Evolutionary conservation across 2,329 filamentous ascomycete species (phyloP), one percentile per base, ranked within the genome.

Genomic region (Colletotrichum tropicale): DNA sequence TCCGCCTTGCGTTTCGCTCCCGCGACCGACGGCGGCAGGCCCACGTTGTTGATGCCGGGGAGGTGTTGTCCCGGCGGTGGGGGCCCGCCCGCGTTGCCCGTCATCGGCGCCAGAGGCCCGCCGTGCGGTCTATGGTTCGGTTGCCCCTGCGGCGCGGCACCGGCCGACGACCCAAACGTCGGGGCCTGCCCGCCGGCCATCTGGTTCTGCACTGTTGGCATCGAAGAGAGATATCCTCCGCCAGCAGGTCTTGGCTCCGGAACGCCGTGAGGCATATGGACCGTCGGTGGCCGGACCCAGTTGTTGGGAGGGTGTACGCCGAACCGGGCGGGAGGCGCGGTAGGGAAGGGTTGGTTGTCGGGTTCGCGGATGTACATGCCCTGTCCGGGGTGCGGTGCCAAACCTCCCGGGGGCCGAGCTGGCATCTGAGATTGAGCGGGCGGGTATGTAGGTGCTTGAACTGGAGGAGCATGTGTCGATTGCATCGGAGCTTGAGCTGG

Each of bases 1-100:
- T 73, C 73, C 18, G 69, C 73, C 32, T 75, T 75, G 16, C 69
- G 73, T 34, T 75, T 75, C 38, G 10, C 15, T 18, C 12, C 69
- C 7, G 61, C 21, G 28, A 12, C 15, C 6, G 62, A 24, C 21
- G 30, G 62, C 2, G 38, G 24, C 28, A 13, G 48, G 36, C 68
- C 28, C 58, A n/a, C 8, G 18, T 30, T 55, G n/a, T 43, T n/a
- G 38, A 28, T 15, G 13, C 28, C n/a, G 16, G 13, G 30, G n/a
- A 66, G 38, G 16, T 15, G 36, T 13, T 30, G 28, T 21, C 28
- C n/a, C 10, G 48, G 48, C 21, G 48, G 65, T 8, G 65, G 30
- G 13, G 48, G 48, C 3, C 15, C 48, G n/a, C 58, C 28, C 16
- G 28, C 58, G 4, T 61, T 34, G 16, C 30, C 36, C 24, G 43